Evolutionary conservation across 2,329 filamentous ascomycete species (phyloP), one percentile per base, ranked within the genome.

Genomic region (Monilinia fructigena): DNA sequence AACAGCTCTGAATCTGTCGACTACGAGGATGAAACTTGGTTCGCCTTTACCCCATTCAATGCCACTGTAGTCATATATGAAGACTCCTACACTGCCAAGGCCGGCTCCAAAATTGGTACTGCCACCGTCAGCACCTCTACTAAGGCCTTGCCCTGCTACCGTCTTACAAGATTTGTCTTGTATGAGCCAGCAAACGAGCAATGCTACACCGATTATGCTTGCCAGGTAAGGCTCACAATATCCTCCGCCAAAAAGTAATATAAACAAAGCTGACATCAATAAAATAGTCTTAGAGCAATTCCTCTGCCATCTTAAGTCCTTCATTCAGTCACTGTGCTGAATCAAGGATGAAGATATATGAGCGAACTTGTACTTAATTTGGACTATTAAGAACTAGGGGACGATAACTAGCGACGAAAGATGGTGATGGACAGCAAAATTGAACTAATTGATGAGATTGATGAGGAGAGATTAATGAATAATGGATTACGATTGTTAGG

Each of bases 11-110:
- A n/a, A 16, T 66, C 65, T 23, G 55, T 66, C 45, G 28, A 66
- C 40, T 66, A 55, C 28, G 65, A 66, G 28, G 65, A 63, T 63
- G 65, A 59, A 45, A 66, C 65, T 5, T 66, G 65, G 65, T 31
- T 23, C 6, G 26, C 52, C 23, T 40, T 38, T 4, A 54, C 26
- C 26, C 65, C 65, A 31, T 66, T 66, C 40, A 47, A 20, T 4
- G 18, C 48, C 0, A 66, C 50, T 23, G 28, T 40, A 26, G 47
- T 48, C 48, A 55, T 63, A 2, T 59, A 20, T 35, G 48, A 47
- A 14, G 58, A 63, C 35, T 26, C 65, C 40, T 62, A 66, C 20
- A 54, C 10, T 18, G 47, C 56, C 18, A 53, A n/a, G 11, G 20
- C 45, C 20, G 45, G 45, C 45, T 7, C 3, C 65, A 42, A 48